Conservation (phyloP, 2,329 filamentous ascomycete species). For the Aureobasidium musti region DNA sequence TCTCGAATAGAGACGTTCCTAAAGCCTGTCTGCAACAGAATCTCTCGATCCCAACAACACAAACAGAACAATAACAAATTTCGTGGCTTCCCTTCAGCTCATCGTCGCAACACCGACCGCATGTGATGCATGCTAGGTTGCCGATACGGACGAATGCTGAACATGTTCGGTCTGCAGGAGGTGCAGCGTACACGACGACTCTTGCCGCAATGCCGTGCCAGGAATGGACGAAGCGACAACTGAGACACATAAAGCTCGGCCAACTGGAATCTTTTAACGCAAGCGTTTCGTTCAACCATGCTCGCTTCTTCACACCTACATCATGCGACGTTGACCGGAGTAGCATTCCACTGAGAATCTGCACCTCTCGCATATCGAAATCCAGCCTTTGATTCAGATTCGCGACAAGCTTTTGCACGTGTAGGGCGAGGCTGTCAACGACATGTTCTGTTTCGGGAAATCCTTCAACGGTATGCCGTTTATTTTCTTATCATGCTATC, state of each 20-base stretch:
- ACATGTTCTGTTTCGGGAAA: conserved; percentile 17
- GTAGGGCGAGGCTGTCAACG: conserved; percentile 18
- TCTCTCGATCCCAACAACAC: not conserved
- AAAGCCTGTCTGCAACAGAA: not conserved
- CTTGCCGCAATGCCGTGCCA: not conserved
- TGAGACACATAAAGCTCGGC: not conserved
- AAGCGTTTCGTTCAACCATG: not conserved
- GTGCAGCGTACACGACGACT: not conserved
- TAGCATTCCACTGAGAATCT: too few relatives aligned
- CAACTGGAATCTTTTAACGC: not conserved
- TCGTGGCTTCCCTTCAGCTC: not conserved
- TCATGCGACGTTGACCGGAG: conserved; percentile 2
- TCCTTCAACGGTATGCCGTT: conserved; percentile 24
- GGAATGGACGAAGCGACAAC: too few relatives aligned
- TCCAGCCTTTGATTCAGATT: conserved; percentile 17
- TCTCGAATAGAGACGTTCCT: not conserved
- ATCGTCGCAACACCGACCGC: not conserved
- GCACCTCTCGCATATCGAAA: too few relatives aligned
- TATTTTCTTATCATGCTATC: conserved; percentile 14
- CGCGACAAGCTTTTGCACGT: conserved; percentile 16
- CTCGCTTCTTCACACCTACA: not conserved
- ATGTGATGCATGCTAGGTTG: not conserved
- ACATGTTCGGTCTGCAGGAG: not conserved
- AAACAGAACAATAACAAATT: not conserved
- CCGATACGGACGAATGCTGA: not conserved